Evolutionary conservation across 495 filamentous ascomycete species (phyloP).

Genomic region (Penicillium steckii): DNA sequence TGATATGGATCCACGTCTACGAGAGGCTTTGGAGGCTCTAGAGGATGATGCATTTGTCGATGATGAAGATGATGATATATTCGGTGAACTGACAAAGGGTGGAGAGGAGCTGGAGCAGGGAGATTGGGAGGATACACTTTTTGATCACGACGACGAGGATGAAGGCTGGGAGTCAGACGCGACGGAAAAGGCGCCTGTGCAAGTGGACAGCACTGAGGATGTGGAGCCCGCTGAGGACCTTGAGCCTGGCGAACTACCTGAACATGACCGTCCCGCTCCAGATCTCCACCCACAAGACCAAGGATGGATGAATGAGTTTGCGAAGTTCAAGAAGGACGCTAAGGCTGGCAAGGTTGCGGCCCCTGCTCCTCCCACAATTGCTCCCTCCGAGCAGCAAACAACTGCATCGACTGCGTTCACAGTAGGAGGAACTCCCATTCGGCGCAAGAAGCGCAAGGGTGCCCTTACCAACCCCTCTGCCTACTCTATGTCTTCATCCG

Average conservation of each 20-base stretch:
- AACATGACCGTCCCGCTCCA: slow-evolving; percentile 39
- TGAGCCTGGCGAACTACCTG: slow-evolving; percentile 42
- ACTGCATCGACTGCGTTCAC: slow-evolving; percentile 79
- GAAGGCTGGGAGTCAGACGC: slow-evolving; percentile 94
- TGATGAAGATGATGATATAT: slow-evolving; percentile 75
- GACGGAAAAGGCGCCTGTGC: slow-evolving; percentile 69
- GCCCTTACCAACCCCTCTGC: slow-evolving; percentile 83
- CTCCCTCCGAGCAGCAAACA: slow-evolving; percentile 52
- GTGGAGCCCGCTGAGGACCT: slow-evolving; percentile 1
- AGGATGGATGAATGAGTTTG: slow-evolving; percentile 86
- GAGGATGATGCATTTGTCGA: slow-evolving; percentile 98
- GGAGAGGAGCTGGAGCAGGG: slow-evolving; percentile 67
- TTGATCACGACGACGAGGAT: slow-evolving; percentile 61
- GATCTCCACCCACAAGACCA: slow-evolving; percentile 53
- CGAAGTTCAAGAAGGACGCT: slow-evolving; percentile 77
- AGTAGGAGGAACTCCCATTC: slow-evolving; percentile 63
- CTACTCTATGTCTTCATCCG: slow-evolving; percentile 97
- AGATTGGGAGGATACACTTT: slow-evolving; percentile 63
- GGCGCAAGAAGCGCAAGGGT: slow-evolving; percentile 86
- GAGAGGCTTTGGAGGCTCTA: slow-evolving; percentile 90
- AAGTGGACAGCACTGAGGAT: slow-evolving; percentile 36
- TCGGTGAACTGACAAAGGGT: slow-evolving; percentile 72
- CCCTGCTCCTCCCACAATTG: slow-evolving; percentile 36
- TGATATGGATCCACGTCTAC: slow-evolving; percentile 93
- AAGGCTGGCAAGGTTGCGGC: slow-evolving; percentile 49